A percentile compares a stretch with the other conserved stretches of the same genome.
phyloP scores from a whole-genome alignment of 495 filamentous ascomycete genomes.

The Talaromyces ruber region DNA sequence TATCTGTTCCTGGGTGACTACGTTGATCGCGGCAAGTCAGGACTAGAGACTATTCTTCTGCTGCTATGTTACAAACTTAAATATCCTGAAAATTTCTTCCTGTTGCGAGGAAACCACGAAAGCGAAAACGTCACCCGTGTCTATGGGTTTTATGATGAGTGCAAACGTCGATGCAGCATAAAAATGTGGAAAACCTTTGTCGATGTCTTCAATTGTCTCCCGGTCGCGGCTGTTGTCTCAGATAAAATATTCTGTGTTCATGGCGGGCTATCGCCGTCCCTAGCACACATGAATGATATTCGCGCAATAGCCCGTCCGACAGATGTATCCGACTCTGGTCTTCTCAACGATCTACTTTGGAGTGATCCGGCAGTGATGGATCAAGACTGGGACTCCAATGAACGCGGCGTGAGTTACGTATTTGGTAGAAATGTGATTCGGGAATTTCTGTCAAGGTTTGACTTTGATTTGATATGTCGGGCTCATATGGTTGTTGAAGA shows the following conservation, averaged over 20 bases:
- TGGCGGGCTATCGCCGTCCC: conserved; percentile 84
- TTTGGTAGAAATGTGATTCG: conserved; percentile 98
- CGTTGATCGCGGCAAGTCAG: conserved; percentile 96
- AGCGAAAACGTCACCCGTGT: conserved; percentile 98
- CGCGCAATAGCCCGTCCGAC: conserved; percentile 91
- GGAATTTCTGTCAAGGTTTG: conserved; percentile 88
- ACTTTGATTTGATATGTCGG: conserved; percentile 94
- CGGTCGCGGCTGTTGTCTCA: conserved; percentile 92
- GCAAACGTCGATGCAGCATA: conserved; percentile 93
- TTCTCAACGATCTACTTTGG: conserved; percentile 96
- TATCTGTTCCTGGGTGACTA: conserved; percentile 97
- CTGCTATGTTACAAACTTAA: conserved; percentile 98
- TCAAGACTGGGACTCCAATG: conserved; percentile 94
- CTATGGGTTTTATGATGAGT: conserved; percentile 99
- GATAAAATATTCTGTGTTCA: conserved; percentile 99
- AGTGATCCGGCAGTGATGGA: conserved; percentile 98
- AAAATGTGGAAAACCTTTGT: conserved; percentile 99
- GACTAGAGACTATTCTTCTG: conserved; percentile 91
- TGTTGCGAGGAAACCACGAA: conserved; percentile 94
- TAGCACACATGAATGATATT: conserved; percentile 98
- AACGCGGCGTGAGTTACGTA: conserved; percentile 95
- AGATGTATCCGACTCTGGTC: conserved; percentile 93
- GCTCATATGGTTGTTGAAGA: conserved; percentile 99
- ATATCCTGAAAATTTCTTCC: conserved; percentile 97
- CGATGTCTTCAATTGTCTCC: conserved; percentile 94